A percentile compares a stretch with the other conserved stretches of the same genome.
Evolutionary conservation across 192 early-diverging fungal species (phyloP).

Genomic region (Lunasporangiospora selenospora): DNA sequence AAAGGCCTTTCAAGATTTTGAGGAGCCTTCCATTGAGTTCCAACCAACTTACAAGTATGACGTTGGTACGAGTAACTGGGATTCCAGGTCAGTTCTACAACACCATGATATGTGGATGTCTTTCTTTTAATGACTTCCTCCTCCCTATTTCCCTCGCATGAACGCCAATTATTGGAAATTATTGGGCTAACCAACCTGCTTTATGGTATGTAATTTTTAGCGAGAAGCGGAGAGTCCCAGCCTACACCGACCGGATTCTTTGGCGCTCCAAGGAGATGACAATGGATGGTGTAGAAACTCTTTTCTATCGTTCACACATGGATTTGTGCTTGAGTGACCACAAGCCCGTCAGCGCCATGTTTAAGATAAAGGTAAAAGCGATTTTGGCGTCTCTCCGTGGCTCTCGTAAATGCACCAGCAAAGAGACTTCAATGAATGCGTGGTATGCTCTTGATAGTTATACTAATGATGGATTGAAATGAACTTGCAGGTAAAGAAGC

Average conservation of each 20-base stretch:
- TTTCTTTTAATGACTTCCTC: too few relatives aligned
- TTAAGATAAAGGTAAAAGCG: slow-evolving; percentile 62
- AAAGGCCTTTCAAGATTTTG: slow-evolving; percentile 84
- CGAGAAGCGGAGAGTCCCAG: slow-evolving; percentile 83
- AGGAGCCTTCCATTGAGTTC: slow-evolving; percentile 82
- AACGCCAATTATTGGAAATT: too few relatives aligned
- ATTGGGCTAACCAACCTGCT: too few relatives aligned
- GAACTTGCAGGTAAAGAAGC: slow-evolving; percentile 58
- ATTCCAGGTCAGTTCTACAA: slow-evolving; percentile 74
- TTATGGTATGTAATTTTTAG: slow-evolving; percentile 42
- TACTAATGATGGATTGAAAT: too few relatives aligned
- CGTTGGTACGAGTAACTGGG: slow-evolving; percentile 80
- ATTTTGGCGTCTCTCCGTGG: too few relatives aligned
- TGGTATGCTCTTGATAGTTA: too few relatives aligned
- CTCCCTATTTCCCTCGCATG: too few relatives aligned
- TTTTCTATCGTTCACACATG: slow-evolving; percentile 67
- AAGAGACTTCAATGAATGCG: too few relatives aligned
- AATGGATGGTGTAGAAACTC: slow-evolving; percentile 52
- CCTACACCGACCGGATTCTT: slow-evolving; percentile 95
- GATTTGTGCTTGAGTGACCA: slow-evolving; percentile 83
- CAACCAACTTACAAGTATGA: slow-evolving; percentile 95
- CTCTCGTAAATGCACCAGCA: too few relatives aligned
- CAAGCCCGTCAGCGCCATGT: slow-evolving; percentile 85
- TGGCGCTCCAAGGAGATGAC: slow-evolving; percentile 71
- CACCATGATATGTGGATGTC: too few relatives aligned